Percentiles rank a stretch among this genome's conserved stretches.
Conservation (phyloP, 768 basidiomycete genomes). For the Amanita molliuscula region DNA sequence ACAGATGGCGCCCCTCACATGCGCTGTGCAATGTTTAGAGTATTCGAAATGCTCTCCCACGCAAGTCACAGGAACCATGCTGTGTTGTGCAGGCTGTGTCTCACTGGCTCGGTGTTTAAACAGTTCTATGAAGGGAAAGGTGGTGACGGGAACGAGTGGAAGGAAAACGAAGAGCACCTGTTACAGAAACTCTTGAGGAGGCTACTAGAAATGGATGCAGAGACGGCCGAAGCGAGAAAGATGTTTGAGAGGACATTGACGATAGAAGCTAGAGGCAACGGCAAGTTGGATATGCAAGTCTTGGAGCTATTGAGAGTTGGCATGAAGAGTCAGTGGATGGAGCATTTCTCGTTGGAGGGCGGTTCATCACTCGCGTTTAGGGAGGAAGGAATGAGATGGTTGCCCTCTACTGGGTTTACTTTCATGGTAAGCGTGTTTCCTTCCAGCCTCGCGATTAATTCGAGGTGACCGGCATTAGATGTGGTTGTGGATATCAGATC, state of each 20-base stretch:
- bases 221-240: constrained; percentile 47
- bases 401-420: constrained; percentile 58
- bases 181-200: constrained; percentile 53
- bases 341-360: constrained; percentile 63
- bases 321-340: constrained; percentile 70
- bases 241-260: constrained; percentile 52
- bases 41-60: constrained; percentile 52
- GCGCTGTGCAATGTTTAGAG: constrained; percentile 45
- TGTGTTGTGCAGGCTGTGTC: constrained; percentile 46
- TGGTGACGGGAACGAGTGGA: constrained; percentile 14
- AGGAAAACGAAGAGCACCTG: constrained; percentile 34
- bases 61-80: constrained; percentile 64
- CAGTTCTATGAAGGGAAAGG: constrained; percentile 25
- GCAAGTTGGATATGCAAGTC: constrained; percentile 47
- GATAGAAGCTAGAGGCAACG: constrained; percentile 30
- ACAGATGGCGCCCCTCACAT: constrained; percentile 24
- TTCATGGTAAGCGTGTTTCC: constrained; percentile 43
- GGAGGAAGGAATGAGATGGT: constrained; percentile 36
- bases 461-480: constrained; percentile 20
- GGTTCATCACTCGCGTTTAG: constrained; percentile 38
- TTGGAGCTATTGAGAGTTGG: constrained; percentile 61
- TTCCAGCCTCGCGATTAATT: neutral
- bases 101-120: constrained; percentile 43
- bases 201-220: constrained; percentile 69
- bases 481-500: constrained; percentile 37